A percentile compares a stretch with the other conserved stretches of the same genome.
phyloP scores from a whole-genome alignment of 805 yeast species.

The Phaffomyces thermotolerans region DNA sequence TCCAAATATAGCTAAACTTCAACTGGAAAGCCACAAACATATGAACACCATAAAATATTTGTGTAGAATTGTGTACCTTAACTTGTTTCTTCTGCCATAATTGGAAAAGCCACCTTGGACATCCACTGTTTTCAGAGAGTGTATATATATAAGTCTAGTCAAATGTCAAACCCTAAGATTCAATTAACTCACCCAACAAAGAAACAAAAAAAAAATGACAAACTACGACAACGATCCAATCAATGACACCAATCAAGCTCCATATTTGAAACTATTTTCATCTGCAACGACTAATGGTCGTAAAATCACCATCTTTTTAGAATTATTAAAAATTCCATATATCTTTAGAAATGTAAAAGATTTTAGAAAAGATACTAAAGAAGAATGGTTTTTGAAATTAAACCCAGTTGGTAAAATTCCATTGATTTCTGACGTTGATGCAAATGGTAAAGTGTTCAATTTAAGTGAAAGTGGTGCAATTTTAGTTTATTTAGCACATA shows the following conservation, averaged over 20 bases:
- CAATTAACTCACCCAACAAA: background rate
- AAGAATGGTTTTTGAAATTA: slow-evolving; percentile 46
- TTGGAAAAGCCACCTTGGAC: too few relatives aligned
- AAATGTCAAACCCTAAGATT: background rate
- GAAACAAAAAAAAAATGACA: slow-evolving; percentile 1
- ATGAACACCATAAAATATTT: too few relatives aligned
- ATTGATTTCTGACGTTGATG: slow-evolving; percentile 32
- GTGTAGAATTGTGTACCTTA: too few relatives aligned
- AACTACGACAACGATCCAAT: slow-evolving; percentile 7
- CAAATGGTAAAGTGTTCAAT: slow-evolving; percentile 34
- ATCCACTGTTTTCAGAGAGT: background rate
- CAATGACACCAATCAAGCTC: slow-evolving; percentile 24
- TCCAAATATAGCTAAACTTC: too few relatives aligned
- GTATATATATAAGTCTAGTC: too few relatives aligned
- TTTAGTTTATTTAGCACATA: slow-evolving; percentile 47
- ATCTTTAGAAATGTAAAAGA: slow-evolving; percentile 31
- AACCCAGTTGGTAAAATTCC: slow-evolving; percentile 63
- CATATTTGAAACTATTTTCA: slow-evolving; percentile 36
- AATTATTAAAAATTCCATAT: slow-evolving; percentile 27
- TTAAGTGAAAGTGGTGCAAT: slow-evolving; percentile 58
- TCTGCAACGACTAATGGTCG: slow-evolving; percentile 34
- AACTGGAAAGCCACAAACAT: too few relatives aligned
- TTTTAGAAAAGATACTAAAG: slow-evolving; percentile 38
- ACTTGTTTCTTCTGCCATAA: too few relatives aligned
- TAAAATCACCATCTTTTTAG: slow-evolving; percentile 31